Evolutionary conservation across 148 eudicot species (phyloP), one percentile per base, ranked within the genome.

Genomic region (Polygonum aviculare): DNA sequence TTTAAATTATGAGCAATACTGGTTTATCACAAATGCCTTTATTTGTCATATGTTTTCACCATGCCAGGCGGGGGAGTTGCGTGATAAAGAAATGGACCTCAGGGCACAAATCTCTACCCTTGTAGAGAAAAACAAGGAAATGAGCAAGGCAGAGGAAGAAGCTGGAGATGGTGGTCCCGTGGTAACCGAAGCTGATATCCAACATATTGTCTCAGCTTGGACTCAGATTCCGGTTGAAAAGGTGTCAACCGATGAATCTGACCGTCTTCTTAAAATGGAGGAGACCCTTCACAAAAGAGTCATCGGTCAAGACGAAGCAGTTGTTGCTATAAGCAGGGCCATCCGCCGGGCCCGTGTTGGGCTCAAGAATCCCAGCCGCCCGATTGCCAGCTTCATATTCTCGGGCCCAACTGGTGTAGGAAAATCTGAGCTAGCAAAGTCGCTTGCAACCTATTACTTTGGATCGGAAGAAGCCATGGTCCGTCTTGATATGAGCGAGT

Each of bases 101-200:
- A 81, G 65, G 76, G 70, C 81, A 57, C 87, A 85, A 74, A 82
- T 85, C 15, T 69, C 78, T 0, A 71, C 82, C 33, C 72, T 85
- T 14, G 81, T 85, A n/a, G 83, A 74, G 73, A 82, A 83, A 47
- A 80, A 78, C 76, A 85, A 82, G 79, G 87, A 85, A 79, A 85
- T 85, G 87, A 80, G 79, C 83, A 82, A 85, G 80, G 87, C 87
- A 47, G 83, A 85, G 75, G 75, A 79, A 1, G 85, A 82, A 78
- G 72, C 83, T 16, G 83, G 81, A 12, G 79, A 79, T 16, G 77
- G 31, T 9, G 82, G 79, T 21, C 72, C 73, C 15, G 57, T 65
- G 4, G 82, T 80, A 47, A 65, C 63, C 0, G 74, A 80, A 50
- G 74, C 26, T 4, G 74, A 73, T 11, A 77, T 80, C 35, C 74